Evolutionary conservation across 805 yeast species (phyloP), one percentile per base, ranked within the genome.

Genomic region (Candida oleophila): DNA sequence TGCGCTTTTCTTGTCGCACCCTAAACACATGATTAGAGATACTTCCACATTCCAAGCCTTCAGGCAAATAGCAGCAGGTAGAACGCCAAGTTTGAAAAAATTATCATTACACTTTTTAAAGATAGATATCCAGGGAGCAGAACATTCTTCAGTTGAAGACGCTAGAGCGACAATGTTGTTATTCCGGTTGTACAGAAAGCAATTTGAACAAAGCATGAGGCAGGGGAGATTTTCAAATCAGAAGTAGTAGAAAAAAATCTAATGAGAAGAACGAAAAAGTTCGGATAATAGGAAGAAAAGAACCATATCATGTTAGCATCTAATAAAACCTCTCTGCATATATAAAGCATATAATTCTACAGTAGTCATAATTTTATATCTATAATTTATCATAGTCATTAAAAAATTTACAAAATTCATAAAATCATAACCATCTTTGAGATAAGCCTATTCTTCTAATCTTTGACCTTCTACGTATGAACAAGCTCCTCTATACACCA

Each of bases 121-220:
- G 1, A 46, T 77, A 1, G 82, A 80, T 8, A 87, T 90, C 48
- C 96, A 90, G 63, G 69, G 68, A 0, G 89, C 84, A 1, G 76
- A 81, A 50, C 97, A 91, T 68, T 85, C 94, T 3, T 88, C 96
- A 0, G 88, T 90, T 1, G 96, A 89, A 59, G 97, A 90, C 68
- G 96, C 97, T 0, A 80, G 80, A 57, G 91, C 91, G 1, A 83
- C 96, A 0, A 91, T 90, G 96, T 62, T 83, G 49, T 64, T 90
- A n/a, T 90, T 82, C 59, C 76, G 87, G 49, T 59, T 77, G 44
- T 77, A 80, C 51, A 83, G 80, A 58, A 71, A 68, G 44, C 88
- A 80, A 44, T 83, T 87, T 57, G 94, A 84, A 53, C 39, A 36
- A 19, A 36, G 39, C 39, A 36, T 36, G 39, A 36, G 39, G 12